These are phyloP conservation scores for Emergomyces orientalis DNA, from an alignment of 2,329 filamentous ascomycete genomes.

Conservation along the genomic window DNA sequence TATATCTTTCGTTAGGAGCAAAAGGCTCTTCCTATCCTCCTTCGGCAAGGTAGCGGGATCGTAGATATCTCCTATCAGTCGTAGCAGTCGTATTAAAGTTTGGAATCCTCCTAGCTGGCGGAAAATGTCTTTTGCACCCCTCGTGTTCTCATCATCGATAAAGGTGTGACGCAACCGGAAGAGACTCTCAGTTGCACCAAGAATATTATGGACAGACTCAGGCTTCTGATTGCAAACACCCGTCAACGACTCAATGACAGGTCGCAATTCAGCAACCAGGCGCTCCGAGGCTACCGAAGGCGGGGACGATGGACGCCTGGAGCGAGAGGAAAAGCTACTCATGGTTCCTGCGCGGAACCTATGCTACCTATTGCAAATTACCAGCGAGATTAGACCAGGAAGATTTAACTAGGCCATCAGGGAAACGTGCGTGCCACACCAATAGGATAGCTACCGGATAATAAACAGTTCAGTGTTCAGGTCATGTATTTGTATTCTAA, in stretches of 20 bases:
- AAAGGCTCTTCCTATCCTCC: conserved; percentile 55
- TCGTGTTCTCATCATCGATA: conserved; percentile 43
- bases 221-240: conserved; percentile 23
- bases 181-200: conserved; percentile 47
- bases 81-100: conserved; percentile 58
- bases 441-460: background rate
- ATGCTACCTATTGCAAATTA: conserved; percentile 20
- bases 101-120: conserved; percentile 72
- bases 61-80: conserved; percentile 66
- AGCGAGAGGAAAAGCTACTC: conserved; percentile 11
- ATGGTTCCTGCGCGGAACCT: conserved; percentile 16
- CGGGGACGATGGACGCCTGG: conserved; percentile 13
- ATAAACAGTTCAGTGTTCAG: background rate
- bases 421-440: background rate
- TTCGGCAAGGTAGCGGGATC: conserved; percentile 51
- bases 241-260: conserved; percentile 31
- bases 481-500: conserved; percentile 3
- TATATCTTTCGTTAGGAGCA: conserved; percentile 52
- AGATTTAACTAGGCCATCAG: background rate
- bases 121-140: conserved; percentile 66
- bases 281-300: conserved; percentile 23
- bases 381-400: background rate
- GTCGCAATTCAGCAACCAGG: conserved; percentile 30
- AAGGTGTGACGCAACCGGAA: conserved; percentile 58
- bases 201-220: conserved; percentile 26